Evolutionary conservation across 495 filamentous ascomycete species (phyloP).

Genomic region (Xylaria sp.): DNA sequence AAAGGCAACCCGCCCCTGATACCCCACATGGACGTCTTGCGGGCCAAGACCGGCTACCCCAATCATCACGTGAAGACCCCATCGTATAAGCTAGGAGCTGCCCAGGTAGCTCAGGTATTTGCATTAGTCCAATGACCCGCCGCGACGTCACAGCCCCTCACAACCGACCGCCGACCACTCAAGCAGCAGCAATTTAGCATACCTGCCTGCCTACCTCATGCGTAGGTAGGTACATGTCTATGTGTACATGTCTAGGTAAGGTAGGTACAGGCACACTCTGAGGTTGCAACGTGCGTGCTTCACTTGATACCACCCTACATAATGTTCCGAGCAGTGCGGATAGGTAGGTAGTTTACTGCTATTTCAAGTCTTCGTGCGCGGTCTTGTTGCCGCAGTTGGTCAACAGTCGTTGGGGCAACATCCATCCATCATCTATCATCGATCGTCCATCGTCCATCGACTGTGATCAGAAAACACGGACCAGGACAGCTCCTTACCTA

Average conservation of each 20-base stretch:
- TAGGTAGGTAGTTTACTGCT: background rate
- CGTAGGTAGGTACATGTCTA: background rate
- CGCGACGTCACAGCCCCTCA: slow-evolving; percentile 27
- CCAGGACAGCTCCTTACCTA: too few relatives aligned
- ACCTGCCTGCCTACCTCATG: background rate
- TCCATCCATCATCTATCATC: too few relatives aligned
- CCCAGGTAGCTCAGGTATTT: slow-evolving; percentile 27
- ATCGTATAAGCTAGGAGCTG: slow-evolving; percentile 24
- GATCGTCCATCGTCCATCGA: too few relatives aligned
- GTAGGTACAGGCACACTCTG: background rate
- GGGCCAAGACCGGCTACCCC: slow-evolving; percentile 10
- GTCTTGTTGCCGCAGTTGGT: background rate
- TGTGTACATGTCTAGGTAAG: background rate
- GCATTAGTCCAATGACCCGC: slow-evolving; percentile 21
- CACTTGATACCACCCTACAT: background rate
- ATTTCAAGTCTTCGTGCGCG: slow-evolving; percentile 1
- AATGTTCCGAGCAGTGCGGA: background rate
- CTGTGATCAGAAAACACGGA: background rate
- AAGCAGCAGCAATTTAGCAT: background rate
- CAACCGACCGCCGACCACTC: background rate
- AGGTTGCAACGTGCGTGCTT: background rate
- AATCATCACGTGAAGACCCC: slow-evolving; percentile 28
- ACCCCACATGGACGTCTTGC: slow-evolving; percentile 16
- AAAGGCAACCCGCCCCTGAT: background rate
- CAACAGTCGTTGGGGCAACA: slow-evolving; percentile 8